These are phyloP conservation scores for Alternaria dauci DNA, from an alignment of 2,329 filamentous ascomycete species.

Conservation along the genomic window DNA sequence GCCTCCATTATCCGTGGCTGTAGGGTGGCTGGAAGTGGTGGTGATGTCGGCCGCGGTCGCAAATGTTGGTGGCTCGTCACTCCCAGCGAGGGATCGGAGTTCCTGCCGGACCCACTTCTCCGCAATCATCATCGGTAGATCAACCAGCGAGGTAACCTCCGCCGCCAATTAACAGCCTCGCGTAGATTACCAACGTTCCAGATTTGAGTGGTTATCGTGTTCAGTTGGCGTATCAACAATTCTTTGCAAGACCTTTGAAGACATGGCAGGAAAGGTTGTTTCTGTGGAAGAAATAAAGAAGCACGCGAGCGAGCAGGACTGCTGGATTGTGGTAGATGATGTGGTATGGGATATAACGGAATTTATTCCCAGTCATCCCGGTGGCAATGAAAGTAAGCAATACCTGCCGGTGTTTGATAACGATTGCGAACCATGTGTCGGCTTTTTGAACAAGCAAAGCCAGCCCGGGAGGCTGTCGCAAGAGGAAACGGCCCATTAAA, in stretches of 20 bases:
- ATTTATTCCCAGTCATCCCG: conserved; percentile 67
- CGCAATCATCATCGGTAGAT: conserved; percentile 9
- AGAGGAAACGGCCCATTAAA: not conserved
- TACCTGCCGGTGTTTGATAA: not conserved
- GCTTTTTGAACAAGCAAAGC: not conserved
- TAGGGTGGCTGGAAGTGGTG: not conserved
- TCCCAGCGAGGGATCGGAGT: conserved; percentile 7
- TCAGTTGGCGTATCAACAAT: not conserved
- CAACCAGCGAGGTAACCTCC: conserved; percentile 4
- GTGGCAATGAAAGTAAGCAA: conserved; percentile 53
- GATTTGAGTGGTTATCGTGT: not conserved
- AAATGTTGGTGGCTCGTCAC: not conserved
- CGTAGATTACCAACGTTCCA: not conserved
- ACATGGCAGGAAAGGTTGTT: not conserved
- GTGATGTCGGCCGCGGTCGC: not conserved
- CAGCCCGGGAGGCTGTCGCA: not conserved
- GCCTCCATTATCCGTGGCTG: not conserved
- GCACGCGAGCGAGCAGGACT: conserved; percentile 25
- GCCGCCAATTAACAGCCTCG: conserved; percentile 3
- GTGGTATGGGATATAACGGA: conserved; percentile 71
- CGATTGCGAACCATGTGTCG: not conserved
- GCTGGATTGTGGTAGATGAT: conserved; percentile 71
- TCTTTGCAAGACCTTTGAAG: not conserved
- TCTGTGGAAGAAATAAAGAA: not conserved
- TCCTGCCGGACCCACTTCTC: conserved; percentile 17